These are phyloP conservation scores for Colletotrichum zoysiae DNA, from an alignment of 2,329 filamentous ascomycete genomes.

Conservation along the genomic window DNA sequence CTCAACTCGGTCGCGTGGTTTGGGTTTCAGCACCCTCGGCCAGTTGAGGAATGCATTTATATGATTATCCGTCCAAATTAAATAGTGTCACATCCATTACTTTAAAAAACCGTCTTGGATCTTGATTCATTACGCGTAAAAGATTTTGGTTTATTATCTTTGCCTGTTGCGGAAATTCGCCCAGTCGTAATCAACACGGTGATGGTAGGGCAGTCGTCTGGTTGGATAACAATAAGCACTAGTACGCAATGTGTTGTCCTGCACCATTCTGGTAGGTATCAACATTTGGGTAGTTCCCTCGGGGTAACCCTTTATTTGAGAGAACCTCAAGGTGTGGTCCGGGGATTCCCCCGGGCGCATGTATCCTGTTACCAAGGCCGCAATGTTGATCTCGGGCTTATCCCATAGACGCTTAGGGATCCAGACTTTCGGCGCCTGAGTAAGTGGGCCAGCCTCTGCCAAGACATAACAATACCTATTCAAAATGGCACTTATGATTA, in stretches of 20 bases:
- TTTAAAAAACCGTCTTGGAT: too few relatives aligned
- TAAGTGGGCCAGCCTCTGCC: not conserved
- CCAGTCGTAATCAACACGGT: not conserved
- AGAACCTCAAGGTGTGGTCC: not conserved
- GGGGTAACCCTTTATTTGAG: not conserved
- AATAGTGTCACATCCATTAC: too few relatives aligned
- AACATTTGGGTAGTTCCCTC: not conserved
- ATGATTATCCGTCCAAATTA: too few relatives aligned
- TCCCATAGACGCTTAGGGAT: not conserved
- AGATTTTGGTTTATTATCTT: too few relatives aligned
- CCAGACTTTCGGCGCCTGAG: not conserved
- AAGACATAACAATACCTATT: not conserved
- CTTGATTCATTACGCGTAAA: too few relatives aligned
- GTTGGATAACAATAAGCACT: not conserved
- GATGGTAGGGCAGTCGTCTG: not conserved
- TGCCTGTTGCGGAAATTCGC: not conserved
- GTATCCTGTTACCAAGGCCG: not conserved
- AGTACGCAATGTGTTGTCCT: not conserved
- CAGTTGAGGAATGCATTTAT: too few relatives aligned
- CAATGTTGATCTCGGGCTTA: not conserved
- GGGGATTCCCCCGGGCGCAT: not conserved
- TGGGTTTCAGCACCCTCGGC: too few relatives aligned
- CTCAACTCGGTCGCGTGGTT: too few relatives aligned
- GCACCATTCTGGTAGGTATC: not conserved
- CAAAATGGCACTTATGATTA: not conserved